Conservation (phyloP, 257 asterid genomes). For the Scutellaria barbata region DNA sequence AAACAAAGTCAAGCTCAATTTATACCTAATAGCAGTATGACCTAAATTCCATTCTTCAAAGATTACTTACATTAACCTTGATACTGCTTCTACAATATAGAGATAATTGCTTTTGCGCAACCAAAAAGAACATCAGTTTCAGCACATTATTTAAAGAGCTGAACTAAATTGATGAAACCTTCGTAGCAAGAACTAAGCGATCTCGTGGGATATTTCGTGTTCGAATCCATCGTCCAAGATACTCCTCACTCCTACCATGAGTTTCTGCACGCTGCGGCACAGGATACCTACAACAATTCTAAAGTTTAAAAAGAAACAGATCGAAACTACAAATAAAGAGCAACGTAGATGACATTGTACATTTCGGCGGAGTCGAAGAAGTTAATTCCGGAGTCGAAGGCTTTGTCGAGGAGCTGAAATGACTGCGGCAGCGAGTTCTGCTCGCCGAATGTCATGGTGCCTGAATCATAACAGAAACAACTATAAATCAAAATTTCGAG, state of each 20-base stretch:
- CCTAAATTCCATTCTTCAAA: background rate
- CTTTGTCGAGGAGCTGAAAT: slow-evolving; percentile 74
- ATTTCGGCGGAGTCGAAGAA: slow-evolving; percentile 92
- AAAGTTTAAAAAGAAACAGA: background rate
- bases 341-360: slow-evolving; percentile 33
- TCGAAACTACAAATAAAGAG: background rate
- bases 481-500: background rate
- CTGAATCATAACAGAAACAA: slow-evolving; percentile 39
- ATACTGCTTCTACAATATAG: background rate
- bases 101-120: background rate
- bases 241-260: slow-evolving; percentile 90
- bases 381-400: slow-evolving; percentile 75
- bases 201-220: slow-evolving; percentile 62
- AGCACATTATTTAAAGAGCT: slow-evolving; percentile 14
- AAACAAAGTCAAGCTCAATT: background rate
- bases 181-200: slow-evolving; percentile 71
- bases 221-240: slow-evolving; percentile 59
- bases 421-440: slow-evolving; percentile 70
- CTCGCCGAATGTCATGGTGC: slow-evolving; percentile 88
- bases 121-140: background rate
- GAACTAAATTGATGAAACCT: slow-evolving; percentile 50
- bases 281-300: slow-evolving; percentile 65
- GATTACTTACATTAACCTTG: background rate
- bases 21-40: background rate
- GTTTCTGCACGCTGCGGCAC: slow-evolving; percentile 86